These are phyloP conservation scores for Aspergillus bridgeri DNA, from an alignment of 495 filamentous ascomycete genomes.

Conservation along the genomic window DNA sequence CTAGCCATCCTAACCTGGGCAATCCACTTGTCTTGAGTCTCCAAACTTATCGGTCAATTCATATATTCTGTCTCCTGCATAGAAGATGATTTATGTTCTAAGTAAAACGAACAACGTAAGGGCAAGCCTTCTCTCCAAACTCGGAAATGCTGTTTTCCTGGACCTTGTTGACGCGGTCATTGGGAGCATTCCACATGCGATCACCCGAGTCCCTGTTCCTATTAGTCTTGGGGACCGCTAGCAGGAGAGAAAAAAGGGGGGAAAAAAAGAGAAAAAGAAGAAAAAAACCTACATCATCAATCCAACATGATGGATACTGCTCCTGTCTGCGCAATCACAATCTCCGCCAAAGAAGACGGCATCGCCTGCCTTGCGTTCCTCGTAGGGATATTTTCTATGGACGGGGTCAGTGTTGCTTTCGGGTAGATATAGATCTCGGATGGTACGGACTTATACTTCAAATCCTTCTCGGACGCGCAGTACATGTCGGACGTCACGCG, in stretches of 20 bases:
- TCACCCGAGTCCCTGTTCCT: constrained; percentile 16
- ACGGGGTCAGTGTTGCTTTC: not conserved
- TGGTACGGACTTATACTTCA: constrained; percentile 17
- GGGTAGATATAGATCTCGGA: not conserved
- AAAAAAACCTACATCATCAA: constrained; percentile 17
- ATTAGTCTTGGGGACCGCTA: not conserved
- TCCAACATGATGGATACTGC: constrained; percentile 18
- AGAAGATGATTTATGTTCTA: not conserved
- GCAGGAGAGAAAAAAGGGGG: too few relatives aligned
- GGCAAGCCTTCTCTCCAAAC: constrained; percentile 17
- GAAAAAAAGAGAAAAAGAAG: not conserved
- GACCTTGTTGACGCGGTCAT: constrained; percentile 17
- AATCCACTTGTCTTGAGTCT: too few relatives aligned
- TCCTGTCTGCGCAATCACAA: constrained; percentile 14
- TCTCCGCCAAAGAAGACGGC: constrained; percentile 20
- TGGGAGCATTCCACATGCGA: constrained; percentile 25
- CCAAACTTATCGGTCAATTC: too few relatives aligned
- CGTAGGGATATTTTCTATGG: constrained; percentile 18
- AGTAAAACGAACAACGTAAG: constrained; percentile 18
- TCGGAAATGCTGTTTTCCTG: constrained; percentile 18
- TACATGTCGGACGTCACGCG: constrained; percentile 21
- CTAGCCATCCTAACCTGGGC: too few relatives aligned
- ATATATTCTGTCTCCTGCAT: not conserved
- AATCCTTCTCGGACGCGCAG: constrained; percentile 13
- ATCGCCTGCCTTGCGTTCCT: constrained; percentile 16